phyloP scores from a whole-genome alignment of 2,329 filamentous ascomycete species.

The Cladophialophora chaetospira region DNA sequence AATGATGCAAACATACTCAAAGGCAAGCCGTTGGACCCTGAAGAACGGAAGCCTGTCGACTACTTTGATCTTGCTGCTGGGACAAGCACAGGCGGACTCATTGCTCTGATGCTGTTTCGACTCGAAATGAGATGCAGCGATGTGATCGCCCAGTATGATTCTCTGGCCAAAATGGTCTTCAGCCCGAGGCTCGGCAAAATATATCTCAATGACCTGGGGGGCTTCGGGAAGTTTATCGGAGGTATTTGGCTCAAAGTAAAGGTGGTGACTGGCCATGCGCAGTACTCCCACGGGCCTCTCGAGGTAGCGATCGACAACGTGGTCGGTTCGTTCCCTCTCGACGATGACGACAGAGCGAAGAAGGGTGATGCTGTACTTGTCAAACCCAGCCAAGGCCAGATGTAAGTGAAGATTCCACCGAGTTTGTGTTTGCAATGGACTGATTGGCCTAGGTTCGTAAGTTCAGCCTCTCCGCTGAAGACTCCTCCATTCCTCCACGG shows the following conservation, averaged over 20 bases:
- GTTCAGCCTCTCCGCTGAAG: too few relatives aligned
- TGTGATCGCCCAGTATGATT: constrained; percentile 21
- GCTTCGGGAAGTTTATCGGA: constrained; percentile 19
- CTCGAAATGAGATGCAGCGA: constrained; percentile 28
- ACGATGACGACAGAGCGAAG: constrained; percentile 17
- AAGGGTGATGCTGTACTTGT: constrained; percentile 22
- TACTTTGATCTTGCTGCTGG: constrained; percentile 30
- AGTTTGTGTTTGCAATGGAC: background rate
- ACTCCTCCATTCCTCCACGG: too few relatives aligned
- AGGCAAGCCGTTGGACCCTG: constrained; percentile 2
- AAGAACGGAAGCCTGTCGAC: constrained; percentile 25
- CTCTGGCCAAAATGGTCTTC: constrained; percentile 26
- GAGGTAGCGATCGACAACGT: constrained; percentile 26
- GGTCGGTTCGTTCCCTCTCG: constrained; percentile 21
- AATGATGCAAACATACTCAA: constrained; percentile 8
- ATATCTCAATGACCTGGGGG: constrained; percentile 16
- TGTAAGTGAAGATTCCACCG: constrained; percentile 6
- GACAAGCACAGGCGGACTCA: constrained; percentile 33
- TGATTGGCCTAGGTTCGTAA: constrained; percentile 18
- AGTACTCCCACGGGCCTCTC: constrained; percentile 22
- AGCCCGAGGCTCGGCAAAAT: constrained; percentile 16
- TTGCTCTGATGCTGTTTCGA: constrained; percentile 31
- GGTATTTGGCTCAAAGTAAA: constrained; percentile 25
- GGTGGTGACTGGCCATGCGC: constrained; percentile 7
- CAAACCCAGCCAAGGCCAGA: constrained; percentile 22